Conservation (phyloP, 2,329 filamentous ascomycete genomes). For the Leptographium galeiforme region DNA sequence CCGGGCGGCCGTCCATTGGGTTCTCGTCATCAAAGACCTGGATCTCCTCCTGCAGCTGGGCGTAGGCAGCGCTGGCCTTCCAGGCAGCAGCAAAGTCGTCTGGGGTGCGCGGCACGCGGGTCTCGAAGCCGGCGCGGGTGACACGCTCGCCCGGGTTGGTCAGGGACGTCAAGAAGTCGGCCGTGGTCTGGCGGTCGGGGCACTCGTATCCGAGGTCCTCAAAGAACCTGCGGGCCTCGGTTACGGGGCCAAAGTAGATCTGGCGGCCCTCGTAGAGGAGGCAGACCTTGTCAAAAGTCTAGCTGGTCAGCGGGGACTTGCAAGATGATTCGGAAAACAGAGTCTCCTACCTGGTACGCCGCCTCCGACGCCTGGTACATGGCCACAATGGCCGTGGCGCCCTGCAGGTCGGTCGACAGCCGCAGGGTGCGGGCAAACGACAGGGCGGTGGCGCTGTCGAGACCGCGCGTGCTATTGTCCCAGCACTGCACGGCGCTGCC, state of each 20-base stretch:
- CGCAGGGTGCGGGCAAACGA: constrained; percentile 53
- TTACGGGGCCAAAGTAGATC: constrained; percentile 50
- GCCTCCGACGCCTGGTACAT: constrained; percentile 56
- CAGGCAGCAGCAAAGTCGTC: constrained; percentile 47
- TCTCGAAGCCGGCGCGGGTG: constrained; percentile 49
- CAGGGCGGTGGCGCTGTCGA: constrained; percentile 52
- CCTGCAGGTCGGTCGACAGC: constrained; percentile 52
- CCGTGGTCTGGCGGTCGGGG: constrained; percentile 48
- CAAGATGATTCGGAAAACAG: too few species aligned
- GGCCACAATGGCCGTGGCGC: constrained; percentile 46
- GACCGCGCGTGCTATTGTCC: constrained; percentile 55
- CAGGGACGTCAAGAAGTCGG: constrained; percentile 65
- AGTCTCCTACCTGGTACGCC: constrained; percentile 37
- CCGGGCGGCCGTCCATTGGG: constrained; percentile 39
- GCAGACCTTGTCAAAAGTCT: constrained; percentile 56
- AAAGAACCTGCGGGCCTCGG: constrained; percentile 53
- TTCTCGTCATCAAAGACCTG: constrained; percentile 19
- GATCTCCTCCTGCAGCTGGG: too few species aligned
- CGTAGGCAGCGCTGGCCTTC: constrained; percentile 39
- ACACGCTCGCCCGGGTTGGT: constrained; percentile 60
- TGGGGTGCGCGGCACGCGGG: constrained; percentile 41
- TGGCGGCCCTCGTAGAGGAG: constrained; percentile 58
- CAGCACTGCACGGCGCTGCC: constrained; percentile 54
- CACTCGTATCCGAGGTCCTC: constrained; percentile 53
- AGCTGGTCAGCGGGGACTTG: background rate